A percentile compares a stretch with the other conserved stretches of the same genome.
phyloP scores from a whole-genome alignment of 352 stramenopile species.

The Pseudoperonospora humuli region DNA sequence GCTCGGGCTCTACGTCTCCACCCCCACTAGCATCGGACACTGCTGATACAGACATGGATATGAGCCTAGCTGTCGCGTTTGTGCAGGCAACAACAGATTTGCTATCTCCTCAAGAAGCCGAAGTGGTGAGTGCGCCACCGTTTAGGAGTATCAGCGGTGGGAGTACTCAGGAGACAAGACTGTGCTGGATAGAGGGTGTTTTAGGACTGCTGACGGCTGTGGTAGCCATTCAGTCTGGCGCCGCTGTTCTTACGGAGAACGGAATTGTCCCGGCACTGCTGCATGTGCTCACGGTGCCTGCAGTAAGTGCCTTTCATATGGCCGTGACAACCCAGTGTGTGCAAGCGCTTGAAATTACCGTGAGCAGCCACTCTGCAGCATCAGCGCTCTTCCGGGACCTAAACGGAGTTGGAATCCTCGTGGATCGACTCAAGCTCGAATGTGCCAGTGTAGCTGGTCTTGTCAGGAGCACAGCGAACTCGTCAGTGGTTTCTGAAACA shows the following conservation, averaged over 20 bases:
- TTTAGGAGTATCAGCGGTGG: conserved; percentile 42
- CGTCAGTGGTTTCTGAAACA: conserved; percentile 29
- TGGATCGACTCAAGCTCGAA: conserved; percentile 65
- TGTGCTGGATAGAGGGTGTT: conserved; percentile 78
- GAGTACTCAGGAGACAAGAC: conserved; percentile 37
- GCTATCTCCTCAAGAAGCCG: conserved; percentile 51
- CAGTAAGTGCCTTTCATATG: conserved; percentile 49
- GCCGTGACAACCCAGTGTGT: conserved; percentile 74
- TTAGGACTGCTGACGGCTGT: conserved; percentile 64
- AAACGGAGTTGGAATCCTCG: conserved; percentile 78
- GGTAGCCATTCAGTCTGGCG: conserved; percentile 67
- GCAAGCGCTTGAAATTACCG: conserved; percentile 71
- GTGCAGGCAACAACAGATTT: conserved; percentile 80
- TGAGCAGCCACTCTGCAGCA: conserved; percentile 64
- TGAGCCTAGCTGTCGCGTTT: conserved; percentile 82
- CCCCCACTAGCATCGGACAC: conserved; percentile 34
- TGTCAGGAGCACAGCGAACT: conserved; percentile 3
- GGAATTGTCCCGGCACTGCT: conserved; percentile 73
- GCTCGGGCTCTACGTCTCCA: conserved; percentile 4
- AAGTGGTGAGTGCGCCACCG: conserved; percentile 39
- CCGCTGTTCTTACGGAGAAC: conserved; percentile 75
- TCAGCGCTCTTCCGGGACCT: conserved; percentile 73
- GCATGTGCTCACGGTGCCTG: conserved; percentile 61
- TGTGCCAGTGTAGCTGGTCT: conserved; percentile 26
- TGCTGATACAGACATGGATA: conserved; percentile 80